Conservation (phyloP, 169 alveolate genomes). For the Cryptosporidium bovis region DNA sequence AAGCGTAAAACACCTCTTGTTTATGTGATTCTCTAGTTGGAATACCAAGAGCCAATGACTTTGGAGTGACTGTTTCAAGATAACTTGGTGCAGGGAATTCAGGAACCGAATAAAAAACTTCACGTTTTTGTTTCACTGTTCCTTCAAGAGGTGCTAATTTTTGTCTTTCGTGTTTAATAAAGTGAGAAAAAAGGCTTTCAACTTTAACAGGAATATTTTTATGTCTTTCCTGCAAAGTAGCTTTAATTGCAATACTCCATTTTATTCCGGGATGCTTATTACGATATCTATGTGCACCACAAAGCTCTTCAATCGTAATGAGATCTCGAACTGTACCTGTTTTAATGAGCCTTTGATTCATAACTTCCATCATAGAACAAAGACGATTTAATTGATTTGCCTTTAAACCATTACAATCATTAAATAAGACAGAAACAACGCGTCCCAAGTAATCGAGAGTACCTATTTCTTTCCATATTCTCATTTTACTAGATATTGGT, state of each 20-base stretch:
- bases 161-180: conserved; percentile 21
- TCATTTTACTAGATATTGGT: conserved; percentile 15
- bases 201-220: conserved; percentile 16
- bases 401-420: conserved; percentile 51
- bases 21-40: conserved; percentile 22
- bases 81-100: conserved; percentile 37
- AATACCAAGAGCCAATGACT: conserved; percentile 47
- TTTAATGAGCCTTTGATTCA: conserved; percentile 32
- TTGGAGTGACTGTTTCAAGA: conserved; percentile 40
- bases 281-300: conserved; percentile 54
- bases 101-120: conserved; percentile 33
- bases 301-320: conserved; percentile 62
- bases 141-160: conserved; percentile 38
- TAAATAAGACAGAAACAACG: conserved; percentile 32
- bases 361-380: conserved; percentile 67
- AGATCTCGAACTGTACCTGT: conserved; percentile 27
- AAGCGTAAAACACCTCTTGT: conserved; percentile 25
- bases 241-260: conserved; percentile 43
- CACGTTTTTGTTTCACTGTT: conserved; percentile 3
- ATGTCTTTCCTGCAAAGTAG: conserved; percentile 38
- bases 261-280: conserved; percentile 29
- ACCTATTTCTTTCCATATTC: conserved; percentile 65
- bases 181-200: conserved; percentile 65
- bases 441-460: conserved; percentile 49
- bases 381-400: conserved; percentile 48